phyloP scores from a whole-genome alignment of 257 asterid species.

The Petrea volubilis region DNA sequence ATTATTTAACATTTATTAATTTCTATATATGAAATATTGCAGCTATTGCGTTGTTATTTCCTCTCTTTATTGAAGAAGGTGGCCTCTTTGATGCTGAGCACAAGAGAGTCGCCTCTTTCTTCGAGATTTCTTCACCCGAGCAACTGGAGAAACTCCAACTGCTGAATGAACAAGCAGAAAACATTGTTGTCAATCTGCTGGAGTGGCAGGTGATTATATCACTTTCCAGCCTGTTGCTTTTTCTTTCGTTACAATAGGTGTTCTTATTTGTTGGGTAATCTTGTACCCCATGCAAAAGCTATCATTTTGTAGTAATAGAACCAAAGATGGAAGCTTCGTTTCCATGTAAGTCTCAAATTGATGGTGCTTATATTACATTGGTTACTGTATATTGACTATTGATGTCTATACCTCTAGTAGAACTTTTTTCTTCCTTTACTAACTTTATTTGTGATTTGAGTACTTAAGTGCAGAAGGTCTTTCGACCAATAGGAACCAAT shows the following conservation, averaged over 20 bases:
- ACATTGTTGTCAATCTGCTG: slow-evolving; percentile 58
- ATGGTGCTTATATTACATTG: neutral
- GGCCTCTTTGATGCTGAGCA: slow-evolving; percentile 48
- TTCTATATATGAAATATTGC: slow-evolving; percentile 39
- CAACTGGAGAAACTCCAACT: slow-evolving; percentile 60
- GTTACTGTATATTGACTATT: neutral
- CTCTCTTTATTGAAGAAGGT: slow-evolving; percentile 69
- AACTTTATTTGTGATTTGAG: no score
- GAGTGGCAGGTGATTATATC: slow-evolving; percentile 70
- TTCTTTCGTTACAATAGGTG: neutral
- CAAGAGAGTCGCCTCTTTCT: slow-evolving; percentile 49
- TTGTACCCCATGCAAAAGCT: neutral
- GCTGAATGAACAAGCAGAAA: slow-evolving; percentile 47
- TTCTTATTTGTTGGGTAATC: neutral
- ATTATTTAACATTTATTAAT: neutral
- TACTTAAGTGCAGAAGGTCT: no score
- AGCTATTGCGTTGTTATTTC: slow-evolving; percentile 67
- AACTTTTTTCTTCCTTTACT: no score
- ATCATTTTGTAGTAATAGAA: neutral
- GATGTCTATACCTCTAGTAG: neutral
- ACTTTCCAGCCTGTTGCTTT: neutral
- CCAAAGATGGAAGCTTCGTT: neutral
- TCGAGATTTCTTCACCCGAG: slow-evolving; percentile 66
- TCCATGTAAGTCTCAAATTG: neutral
- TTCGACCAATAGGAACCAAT: no score